Evolutionary conservation across 257 asterid genomes (phyloP).

Genomic region (Apocynum venetum): DNA sequence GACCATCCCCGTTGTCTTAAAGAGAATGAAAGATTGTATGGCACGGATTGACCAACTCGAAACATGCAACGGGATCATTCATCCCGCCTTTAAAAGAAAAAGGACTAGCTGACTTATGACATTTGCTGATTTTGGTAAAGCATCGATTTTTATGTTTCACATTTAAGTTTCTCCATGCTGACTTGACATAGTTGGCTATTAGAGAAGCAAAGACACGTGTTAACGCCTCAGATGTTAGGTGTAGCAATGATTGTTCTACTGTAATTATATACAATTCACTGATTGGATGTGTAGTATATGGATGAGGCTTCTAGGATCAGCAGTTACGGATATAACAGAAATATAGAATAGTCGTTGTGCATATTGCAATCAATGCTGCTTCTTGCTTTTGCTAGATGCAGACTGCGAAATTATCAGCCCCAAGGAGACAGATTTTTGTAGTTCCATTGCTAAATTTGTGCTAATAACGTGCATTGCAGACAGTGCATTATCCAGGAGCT

Average conservation of each 20-base stretch:
- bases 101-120: slow-evolving; percentile 25
- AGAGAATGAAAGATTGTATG: slow-evolving; percentile 67
- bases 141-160: neutral
- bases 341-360: neutral
- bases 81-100: slow-evolving; percentile 68
- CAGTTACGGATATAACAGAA: slow-evolving; percentile 2
- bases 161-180: neutral
- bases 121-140: slow-evolving; percentile 7
- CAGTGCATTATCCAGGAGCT: neutral
- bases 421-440: neutral
- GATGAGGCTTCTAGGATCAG: slow-evolving; percentile 1
- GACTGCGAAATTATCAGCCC: neutral
- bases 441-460: neutral
- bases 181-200: neutral
- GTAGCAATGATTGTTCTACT: slow-evolving; percentile 15
- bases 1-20: slow-evolving; percentile 41
- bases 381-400: neutral
- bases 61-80: slow-evolving; percentile 38
- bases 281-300: slow-evolving; percentile 10
- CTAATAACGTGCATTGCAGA: neutral
- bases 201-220: neutral
- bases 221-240: neutral
- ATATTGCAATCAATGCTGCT: neutral
- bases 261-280: slow-evolving; percentile 7
- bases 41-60: slow-evolving; percentile 51